These are phyloP conservation scores for Fusarium praegraminearum DNA, from an alignment of 2,329 filamentous ascomycete species.

Conservation along the genomic window DNA sequence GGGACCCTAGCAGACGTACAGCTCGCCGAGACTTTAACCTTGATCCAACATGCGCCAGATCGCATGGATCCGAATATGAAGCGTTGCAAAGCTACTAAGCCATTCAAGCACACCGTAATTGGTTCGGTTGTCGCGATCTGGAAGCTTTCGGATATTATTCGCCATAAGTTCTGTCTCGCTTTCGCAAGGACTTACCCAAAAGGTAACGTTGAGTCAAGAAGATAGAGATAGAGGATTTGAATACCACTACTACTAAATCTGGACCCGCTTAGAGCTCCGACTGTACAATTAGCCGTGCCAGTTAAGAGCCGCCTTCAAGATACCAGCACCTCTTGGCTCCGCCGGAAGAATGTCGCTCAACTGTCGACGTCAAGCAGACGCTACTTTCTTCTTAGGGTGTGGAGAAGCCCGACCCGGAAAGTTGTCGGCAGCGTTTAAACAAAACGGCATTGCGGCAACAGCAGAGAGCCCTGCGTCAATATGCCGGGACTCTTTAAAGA, in stretches of 20 bases:
- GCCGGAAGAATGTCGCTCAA: conserved; percentile 41
- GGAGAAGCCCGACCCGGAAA: conserved; percentile 36
- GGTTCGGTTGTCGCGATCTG: conserved; percentile 41
- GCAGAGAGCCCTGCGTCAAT: conserved; percentile 20
- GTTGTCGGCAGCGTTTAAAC: conserved; percentile 28
- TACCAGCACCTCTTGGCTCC: conserved; percentile 37
- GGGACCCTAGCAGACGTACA: conserved; percentile 27
- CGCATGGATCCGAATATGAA: conserved; percentile 25
- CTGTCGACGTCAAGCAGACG: conserved; percentile 5
- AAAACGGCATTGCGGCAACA: background rate
- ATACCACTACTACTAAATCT: conserved; percentile 22
- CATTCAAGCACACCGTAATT: conserved; percentile 34
- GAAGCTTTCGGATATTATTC: conserved; percentile 18
- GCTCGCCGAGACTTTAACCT: conserved; percentile 14
- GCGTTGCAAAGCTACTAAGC: conserved; percentile 28
- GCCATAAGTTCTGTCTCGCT: conserved; percentile 14
- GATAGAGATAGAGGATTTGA: conserved; percentile 30
- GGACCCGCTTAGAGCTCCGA: conserved; percentile 42
- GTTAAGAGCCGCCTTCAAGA: conserved; percentile 42
- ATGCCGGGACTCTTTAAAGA: conserved; percentile 23
- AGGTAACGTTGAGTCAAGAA: conserved; percentile 10
- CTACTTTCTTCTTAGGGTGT: conserved; percentile 29
- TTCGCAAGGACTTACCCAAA: conserved; percentile 29
- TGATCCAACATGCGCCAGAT: conserved; percentile 18
- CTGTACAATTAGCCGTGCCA: conserved; percentile 46